Conservation (phyloP, 2,329 filamentous ascomycete species). For the Fusarium poae region DNA sequence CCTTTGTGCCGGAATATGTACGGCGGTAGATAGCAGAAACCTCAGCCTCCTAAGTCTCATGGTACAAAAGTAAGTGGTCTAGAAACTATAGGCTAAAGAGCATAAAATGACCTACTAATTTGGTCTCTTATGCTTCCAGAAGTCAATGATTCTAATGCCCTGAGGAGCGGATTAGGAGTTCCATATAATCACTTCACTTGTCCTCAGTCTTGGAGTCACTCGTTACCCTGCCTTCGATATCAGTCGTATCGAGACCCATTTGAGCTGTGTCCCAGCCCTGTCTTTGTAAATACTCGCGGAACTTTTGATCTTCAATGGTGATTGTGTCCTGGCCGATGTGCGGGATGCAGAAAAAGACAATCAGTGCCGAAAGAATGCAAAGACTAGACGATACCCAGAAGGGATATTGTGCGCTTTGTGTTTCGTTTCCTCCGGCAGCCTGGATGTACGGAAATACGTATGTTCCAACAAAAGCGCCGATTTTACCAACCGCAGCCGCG, state of each 20-base stretch:
- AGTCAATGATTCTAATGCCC: no score
- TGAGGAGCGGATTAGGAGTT: background rate
- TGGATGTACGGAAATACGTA: conserved; percentile 84
- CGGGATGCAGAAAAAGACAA: conserved; percentile 74
- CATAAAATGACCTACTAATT: no score
- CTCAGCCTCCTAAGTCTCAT: no score
- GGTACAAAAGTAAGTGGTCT: no score
- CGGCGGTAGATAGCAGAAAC: no score
- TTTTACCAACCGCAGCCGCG: conserved; percentile 79
- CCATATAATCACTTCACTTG: conserved; percentile 9
- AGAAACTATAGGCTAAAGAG: no score
- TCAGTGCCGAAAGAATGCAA: conserved; percentile 77
- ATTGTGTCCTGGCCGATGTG: conserved; percentile 90
- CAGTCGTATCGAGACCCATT: conserved; percentile 59
- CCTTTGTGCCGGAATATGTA: background rate
- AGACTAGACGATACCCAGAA: conserved; percentile 87
- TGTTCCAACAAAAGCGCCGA: conserved; percentile 87
- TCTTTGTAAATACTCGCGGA: conserved; percentile 77
- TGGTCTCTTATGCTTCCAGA: no score
- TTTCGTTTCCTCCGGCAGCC: conserved; percentile 67
- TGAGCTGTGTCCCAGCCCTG: conserved; percentile 81
- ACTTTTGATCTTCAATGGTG: conserved; percentile 78
- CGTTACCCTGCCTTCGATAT: conserved; percentile 34
- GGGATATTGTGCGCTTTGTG: conserved; percentile 80
- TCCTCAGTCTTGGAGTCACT: conserved; percentile 24